A percentile compares a stretch with the other conserved stretches of the same genome.
Evolutionary conservation across 2,329 filamentous ascomycete species (phyloP).

Genomic region (Pezicula radicicola): DNA sequence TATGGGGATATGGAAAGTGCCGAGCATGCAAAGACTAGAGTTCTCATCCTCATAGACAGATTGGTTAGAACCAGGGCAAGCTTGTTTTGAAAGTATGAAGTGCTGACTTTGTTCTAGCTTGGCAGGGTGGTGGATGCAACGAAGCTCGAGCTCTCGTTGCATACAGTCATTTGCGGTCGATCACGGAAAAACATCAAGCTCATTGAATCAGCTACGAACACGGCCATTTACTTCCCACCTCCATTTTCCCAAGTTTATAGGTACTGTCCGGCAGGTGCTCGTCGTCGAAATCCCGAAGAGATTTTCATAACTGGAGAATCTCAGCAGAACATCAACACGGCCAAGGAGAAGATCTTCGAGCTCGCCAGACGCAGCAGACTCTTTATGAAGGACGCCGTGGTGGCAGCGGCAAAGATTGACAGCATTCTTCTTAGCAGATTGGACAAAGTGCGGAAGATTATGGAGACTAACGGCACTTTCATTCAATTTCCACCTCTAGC

Average conservation of each 20-base stretch:
- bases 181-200: conserved; percentile 97
- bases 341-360: conserved; percentile 89
- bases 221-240: conserved; percentile 96
- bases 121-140: conserved; percentile 73
- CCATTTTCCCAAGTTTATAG: conserved; percentile 90
- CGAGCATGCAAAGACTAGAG: conserved; percentile 94
- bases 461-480: conserved; percentile 93
- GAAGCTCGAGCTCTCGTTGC: conserved; percentile 80
- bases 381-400: conserved; percentile 87
- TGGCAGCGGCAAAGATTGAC: conserved; percentile 90
- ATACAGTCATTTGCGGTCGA: conserved; percentile 88
- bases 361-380: conserved; percentile 77
- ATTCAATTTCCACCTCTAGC: conserved; percentile 88
- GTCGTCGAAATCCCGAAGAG: conserved; percentile 79
- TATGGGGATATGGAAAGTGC: conserved; percentile 94
- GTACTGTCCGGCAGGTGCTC: conserved; percentile 80
- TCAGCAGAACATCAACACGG: conserved; percentile 77
- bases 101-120: conserved; percentile 50
- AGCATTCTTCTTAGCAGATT: conserved; percentile 86
- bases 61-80: conserved; percentile 15
- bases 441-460: conserved; percentile 97
- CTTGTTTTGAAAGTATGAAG: conserved; percentile 25
- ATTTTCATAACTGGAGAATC: conserved; percentile 94
- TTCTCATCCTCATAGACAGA: conserved; percentile 90
- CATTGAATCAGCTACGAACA: conserved; percentile 93